Base-by-base conservation (phyloP, 495 filamentous ascomycete species). In the Xylaria palmicola region DNA sequence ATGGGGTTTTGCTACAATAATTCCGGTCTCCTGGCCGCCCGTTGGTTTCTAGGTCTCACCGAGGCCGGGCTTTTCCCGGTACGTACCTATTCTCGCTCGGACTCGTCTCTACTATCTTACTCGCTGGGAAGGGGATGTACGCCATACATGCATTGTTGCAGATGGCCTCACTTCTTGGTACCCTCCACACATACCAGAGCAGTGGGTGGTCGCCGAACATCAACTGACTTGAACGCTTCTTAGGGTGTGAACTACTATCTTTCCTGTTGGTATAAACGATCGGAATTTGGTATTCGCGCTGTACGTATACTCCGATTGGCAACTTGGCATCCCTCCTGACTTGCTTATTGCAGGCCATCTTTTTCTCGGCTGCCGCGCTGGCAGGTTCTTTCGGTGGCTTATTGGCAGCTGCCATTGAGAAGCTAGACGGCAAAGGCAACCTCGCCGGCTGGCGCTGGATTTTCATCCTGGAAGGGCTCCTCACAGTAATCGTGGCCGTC, bases 311-410 rank as follows among this genome's bases (percentile, higher is more conserved):
- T 10, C 3, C 12, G 19, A 20, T 29, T 19, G 34, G 19, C 19
- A 9, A 8, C 27, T 5, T 4, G 12, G 4, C 6, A 13, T 10
- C 17, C 6, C 20, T 40, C 24, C 48, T 54, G n/a, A 12, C 61
- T 62, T 10, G 53, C 19, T 34, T 15, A 6, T 19, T 8, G 24
- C 19, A 74, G 66, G 93, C 92, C 36, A 89, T 97, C 54, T 97
- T 98, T 80, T 96, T 95, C 76, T 92, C 89, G 5, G 90, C 92
- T 0, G 92, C 92, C 0, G 90, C 92, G 2, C 69, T 95, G 0
- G 88, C 90, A 2, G 92, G 92, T 0, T 92, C 90, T 1, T 96
- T 96, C 57, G 92, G 92, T 72, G 91, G 91, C 1, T 79, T 94
- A 0, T 82, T 95, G 9, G 91, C 91, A 0, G 88, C 88, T 1